Percentiles rank a stretch among this genome's conserved stretches.
Conservation (phyloP, 2,329 filamentous ascomycete species). For the Xylariomycetidae sp. region DNA sequence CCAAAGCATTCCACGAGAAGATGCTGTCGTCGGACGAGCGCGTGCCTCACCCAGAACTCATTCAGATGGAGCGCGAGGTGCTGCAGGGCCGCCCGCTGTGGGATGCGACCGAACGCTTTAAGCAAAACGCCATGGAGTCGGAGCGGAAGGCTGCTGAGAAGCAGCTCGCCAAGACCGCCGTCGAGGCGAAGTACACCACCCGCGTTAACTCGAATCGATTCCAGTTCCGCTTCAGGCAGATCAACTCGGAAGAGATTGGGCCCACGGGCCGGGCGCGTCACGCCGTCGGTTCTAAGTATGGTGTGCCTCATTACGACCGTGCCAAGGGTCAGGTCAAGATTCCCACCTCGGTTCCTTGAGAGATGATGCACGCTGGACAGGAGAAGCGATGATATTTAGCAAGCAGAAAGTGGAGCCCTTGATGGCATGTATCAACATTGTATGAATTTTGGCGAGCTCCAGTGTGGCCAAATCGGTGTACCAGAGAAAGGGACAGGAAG, state of each 20-base stretch:
- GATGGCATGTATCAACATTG: no score
- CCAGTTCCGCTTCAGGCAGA: constrained; percentile 59
- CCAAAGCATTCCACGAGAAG: constrained; percentile 56
- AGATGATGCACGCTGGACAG: no score
- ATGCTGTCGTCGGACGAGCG: constrained; percentile 58
- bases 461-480: no score
- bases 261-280: constrained; percentile 44
- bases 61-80: constrained; percentile 48
- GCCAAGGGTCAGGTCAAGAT: constrained; percentile 64
- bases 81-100: constrained; percentile 29
- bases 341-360: constrained; percentile 55
- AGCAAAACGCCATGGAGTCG: constrained; percentile 31
- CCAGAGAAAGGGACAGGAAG: no score
- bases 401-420: no score
- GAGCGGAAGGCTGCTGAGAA: constrained; percentile 38
- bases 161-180: constrained; percentile 27
- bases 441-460: no score
- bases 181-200: constrained; percentile 34
- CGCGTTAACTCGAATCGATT: constrained; percentile 48
- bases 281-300: constrained; percentile 60
- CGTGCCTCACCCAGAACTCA: constrained; percentile 59
- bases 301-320: constrained; percentile 57
- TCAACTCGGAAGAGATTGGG: constrained; percentile 54
- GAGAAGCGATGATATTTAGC: no score
- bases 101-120: constrained; percentile 37